These are phyloP conservation scores for Leccinellum luteum DNA, from an alignment of 768 basidiomycete species.

Conservation along the genomic window DNA sequence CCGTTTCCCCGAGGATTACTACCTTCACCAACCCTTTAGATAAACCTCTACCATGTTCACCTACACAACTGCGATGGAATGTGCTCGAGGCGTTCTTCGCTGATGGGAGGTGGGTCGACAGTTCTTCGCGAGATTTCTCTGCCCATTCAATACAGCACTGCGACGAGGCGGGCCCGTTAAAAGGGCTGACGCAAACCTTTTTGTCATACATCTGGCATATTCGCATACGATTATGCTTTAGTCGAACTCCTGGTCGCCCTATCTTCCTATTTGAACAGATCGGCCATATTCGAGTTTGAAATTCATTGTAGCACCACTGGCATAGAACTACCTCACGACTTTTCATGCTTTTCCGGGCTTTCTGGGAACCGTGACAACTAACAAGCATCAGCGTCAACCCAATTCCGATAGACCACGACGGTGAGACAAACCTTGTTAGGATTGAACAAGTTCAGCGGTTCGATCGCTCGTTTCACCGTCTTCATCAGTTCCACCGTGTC, in stretches of 20 bases:
- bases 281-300: background rate
- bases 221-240: background rate
- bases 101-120: too few relatives aligned
- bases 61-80: too few relatives aligned
- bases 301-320: too few relatives aligned
- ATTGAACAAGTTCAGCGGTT: slow-evolving; percentile 81
- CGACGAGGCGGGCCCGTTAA: background rate
- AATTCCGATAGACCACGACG: background rate
- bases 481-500: slow-evolving; percentile 85
- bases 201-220: too few relatives aligned
- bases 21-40: too few relatives aligned
- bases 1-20: too few relatives aligned
- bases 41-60: too few relatives aligned
- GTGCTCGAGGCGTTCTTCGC: too few relatives aligned
- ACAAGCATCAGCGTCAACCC: background rate
- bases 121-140: too few relatives aligned
- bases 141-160: background rate
- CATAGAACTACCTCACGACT: background rate
- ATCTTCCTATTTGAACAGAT: background rate
- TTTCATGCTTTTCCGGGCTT: background rate
- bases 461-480: slow-evolving; percentile 75
- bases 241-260: too few relatives aligned
- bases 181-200: background rate
- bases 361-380: slow-evolving; percentile 27
- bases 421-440: slow-evolving; percentile 61